Conservation (phyloP, 257 asterid species). For the Nicotiana otophora region DNA sequence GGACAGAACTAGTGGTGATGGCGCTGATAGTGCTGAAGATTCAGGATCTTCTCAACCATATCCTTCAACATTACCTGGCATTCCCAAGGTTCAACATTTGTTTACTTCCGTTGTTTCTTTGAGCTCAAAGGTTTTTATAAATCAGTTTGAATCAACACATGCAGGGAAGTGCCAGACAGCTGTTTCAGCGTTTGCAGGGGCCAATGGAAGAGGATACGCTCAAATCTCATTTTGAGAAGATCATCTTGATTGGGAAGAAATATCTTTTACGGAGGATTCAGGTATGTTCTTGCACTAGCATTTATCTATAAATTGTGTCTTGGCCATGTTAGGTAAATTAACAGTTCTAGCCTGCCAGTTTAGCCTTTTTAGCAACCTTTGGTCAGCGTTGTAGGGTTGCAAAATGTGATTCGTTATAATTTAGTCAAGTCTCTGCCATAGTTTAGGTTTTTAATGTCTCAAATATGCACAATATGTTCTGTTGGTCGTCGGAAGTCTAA, state of each 20-base stretch:
- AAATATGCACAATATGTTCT: background rate
- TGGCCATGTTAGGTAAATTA: background rate
- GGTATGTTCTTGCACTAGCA: constrained; percentile 32
- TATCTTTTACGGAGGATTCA: constrained; percentile 51
- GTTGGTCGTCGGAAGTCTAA: background rate
- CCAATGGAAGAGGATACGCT: constrained; percentile 97
- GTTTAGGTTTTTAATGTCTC: background rate
- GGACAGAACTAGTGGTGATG: constrained; percentile 79
- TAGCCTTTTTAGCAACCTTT: background rate
- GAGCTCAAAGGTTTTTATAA: constrained; percentile 8
- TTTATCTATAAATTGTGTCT: background rate
- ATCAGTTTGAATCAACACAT: constrained; percentile 22
- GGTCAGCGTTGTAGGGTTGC: background rate
- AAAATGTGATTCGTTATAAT: background rate
- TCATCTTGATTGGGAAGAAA: constrained; percentile 63
- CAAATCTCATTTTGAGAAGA: constrained; percentile 91
- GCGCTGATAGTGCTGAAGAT: constrained; percentile 95
- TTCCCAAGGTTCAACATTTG: constrained; percentile 64
- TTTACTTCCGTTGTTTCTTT: constrained; percentile 12
- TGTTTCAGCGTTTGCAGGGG: constrained; percentile 91
- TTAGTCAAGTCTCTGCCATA: background rate
- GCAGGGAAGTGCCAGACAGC: constrained; percentile 97
- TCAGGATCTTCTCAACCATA: constrained; percentile 96
- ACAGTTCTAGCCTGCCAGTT: background rate
- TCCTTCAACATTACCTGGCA: constrained; percentile 89